A percentile compares a stretch with the other conserved stretches of the same genome.
These are phyloP conservation scores for Exophiala spinifera DNA, from an alignment of 2,329 filamentous ascomycete species.

Conservation along the genomic window DNA sequence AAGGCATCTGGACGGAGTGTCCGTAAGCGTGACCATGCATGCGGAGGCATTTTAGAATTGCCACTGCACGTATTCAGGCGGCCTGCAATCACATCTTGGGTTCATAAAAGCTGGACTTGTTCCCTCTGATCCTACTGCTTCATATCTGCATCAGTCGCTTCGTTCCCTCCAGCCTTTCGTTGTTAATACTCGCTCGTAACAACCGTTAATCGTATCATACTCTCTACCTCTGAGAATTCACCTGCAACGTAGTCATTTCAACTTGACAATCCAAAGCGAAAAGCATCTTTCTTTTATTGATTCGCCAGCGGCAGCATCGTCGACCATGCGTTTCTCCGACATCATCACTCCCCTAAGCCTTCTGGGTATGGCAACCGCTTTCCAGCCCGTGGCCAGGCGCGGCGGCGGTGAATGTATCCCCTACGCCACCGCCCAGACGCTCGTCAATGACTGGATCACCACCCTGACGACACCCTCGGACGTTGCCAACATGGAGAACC, in stretches of 20 bases:
- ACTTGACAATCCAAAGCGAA: background rate
- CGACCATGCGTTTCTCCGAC: slow-evolving; percentile 19
- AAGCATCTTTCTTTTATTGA: background rate
- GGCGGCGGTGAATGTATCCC: slow-evolving; percentile 16
- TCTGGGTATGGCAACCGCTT: slow-evolving; percentile 13
- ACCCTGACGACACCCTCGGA: slow-evolving; percentile 22
- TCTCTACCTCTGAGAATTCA: too few relatives aligned
- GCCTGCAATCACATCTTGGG: too few relatives aligned
- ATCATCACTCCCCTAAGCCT: slow-evolving; percentile 17
- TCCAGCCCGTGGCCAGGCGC: slow-evolving; percentile 5
- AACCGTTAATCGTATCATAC: too few relatives aligned
- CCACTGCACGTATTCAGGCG: too few relatives aligned
- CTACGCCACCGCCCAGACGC: slow-evolving; percentile 15
- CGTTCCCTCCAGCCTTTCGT: slow-evolving; percentile 7
- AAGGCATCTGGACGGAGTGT: too few relatives aligned
- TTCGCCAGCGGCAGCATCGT: background rate
- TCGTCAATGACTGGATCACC: slow-evolving; percentile 21
- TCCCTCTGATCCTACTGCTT: too few relatives aligned
- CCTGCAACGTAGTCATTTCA: slow-evolving; percentile 3
- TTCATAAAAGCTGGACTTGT: too few relatives aligned
- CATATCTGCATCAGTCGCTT: too few relatives aligned
- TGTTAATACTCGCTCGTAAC: slow-evolving; percentile 1
- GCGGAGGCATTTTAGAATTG: too few relatives aligned
- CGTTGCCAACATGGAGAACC: slow-evolving; percentile 13
- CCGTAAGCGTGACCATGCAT: too few relatives aligned